phyloP scores from a whole-genome alignment of 176 grass and related monocot species.

The Alloteropsis semialata region DNA sequence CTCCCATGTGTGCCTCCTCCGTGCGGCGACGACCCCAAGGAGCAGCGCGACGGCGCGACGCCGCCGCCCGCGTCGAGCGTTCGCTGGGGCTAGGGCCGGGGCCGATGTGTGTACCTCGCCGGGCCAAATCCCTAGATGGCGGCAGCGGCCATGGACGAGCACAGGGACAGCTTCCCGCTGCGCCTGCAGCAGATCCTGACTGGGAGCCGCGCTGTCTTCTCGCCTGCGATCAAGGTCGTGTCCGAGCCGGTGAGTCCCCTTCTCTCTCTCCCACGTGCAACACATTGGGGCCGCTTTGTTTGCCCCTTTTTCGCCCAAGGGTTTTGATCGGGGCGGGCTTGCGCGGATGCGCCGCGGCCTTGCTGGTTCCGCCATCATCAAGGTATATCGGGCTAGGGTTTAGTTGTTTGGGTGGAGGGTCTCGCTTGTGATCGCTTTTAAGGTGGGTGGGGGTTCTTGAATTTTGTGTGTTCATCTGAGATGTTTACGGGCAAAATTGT shows the following conservation, averaged over 20 bases:
- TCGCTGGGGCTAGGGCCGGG: too few species aligned
- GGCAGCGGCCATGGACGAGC: conserved; percentile 64
- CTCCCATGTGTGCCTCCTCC: too few species aligned
- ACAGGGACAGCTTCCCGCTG: conserved; percentile 81
- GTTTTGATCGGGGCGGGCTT: conserved; percentile 20
- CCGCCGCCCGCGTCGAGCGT: too few species aligned
- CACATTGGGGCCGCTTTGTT: not conserved
- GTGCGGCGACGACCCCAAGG: too few species aligned
- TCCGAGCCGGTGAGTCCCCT: conserved; percentile 67
- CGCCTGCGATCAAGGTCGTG: conserved; percentile 84
- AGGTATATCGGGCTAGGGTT: conserved; percentile 30
- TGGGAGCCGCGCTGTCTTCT: conserved; percentile 58
- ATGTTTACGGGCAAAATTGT: too few species aligned
- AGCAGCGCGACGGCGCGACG: too few species aligned
- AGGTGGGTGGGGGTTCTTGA: not conserved
- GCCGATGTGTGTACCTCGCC: too few species aligned
- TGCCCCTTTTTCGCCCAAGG: conserved; percentile 13
- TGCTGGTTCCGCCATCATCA: not conserved
- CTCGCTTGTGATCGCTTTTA: not conserved
- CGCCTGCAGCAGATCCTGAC: conserved; percentile 94
- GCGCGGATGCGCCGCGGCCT: not conserved
- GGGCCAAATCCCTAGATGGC: too few species aligned
- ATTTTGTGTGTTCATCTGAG: too few species aligned
- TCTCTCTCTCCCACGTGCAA: not conserved
- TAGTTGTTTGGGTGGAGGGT: not conserved